A percentile compares a stretch with the other conserved stretches of the same genome.
These are phyloP conservation scores for Neonectria hederae DNA, from an alignment of 2,329 filamentous ascomycete genomes.

Conservation along the genomic window DNA sequence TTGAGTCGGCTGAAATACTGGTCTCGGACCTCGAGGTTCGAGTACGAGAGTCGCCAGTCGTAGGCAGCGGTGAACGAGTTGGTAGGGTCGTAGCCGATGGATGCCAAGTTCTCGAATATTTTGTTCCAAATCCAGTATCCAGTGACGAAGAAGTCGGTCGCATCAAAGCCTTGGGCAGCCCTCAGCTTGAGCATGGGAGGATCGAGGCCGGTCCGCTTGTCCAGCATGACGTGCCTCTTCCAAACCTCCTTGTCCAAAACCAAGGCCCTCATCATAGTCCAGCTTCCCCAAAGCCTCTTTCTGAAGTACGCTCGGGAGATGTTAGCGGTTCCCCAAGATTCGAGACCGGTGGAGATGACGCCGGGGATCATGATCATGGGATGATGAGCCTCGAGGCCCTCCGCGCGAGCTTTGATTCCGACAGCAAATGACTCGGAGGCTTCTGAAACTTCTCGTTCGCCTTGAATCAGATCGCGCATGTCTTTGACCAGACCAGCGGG, in stretches of 20 bases:
- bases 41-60: constrained; percentile 93
- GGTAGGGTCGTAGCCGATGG: constrained; percentile 92
- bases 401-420: constrained; percentile 80
- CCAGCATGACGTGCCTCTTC: constrained; percentile 98
- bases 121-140: constrained; percentile 99
- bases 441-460: constrained; percentile 82
- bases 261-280: constrained; percentile 98
- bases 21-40: constrained; percentile 88
- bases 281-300: constrained; percentile 95
- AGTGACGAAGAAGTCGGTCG: constrained; percentile 92
- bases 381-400: constrained; percentile 84
- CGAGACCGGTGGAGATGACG: constrained; percentile 95
- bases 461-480: constrained; percentile 84
- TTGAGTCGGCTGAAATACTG: constrained; percentile 95
- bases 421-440: constrained; percentile 95
- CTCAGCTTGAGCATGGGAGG: constrained; percentile 90
- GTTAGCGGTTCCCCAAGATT: constrained; percentile 94
- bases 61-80: constrained; percentile 77
- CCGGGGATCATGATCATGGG: constrained; percentile 97
- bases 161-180: constrained; percentile 95
- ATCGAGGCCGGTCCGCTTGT: constrained; percentile 89
- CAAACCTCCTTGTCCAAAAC: constrained; percentile 92
- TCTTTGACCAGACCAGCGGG: constrained; percentile 88
- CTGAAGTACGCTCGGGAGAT: constrained; percentile 89
- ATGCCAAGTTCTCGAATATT: constrained; percentile 95